Conservation (phyloP, 495 filamentous ascomycete species). For the Umbilicaria muhlenbergii region DNA sequence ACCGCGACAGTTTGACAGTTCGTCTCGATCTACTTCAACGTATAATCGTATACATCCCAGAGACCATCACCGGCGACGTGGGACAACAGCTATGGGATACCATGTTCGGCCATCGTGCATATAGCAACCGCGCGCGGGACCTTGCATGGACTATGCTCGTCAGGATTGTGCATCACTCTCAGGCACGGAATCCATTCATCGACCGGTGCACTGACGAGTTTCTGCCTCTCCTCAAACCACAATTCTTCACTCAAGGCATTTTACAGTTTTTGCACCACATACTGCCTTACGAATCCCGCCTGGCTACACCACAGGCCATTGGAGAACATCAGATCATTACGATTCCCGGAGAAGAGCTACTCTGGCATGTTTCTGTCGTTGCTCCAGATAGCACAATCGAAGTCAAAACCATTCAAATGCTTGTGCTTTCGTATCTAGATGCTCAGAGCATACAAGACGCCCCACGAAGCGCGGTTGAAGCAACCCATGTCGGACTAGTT, state of each 20-base stretch:
- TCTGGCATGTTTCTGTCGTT: constrained; percentile 72
- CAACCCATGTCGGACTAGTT: constrained; percentile 65
- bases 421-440: constrained; percentile 66
- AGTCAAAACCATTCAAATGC: constrained; percentile 43
- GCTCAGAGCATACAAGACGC: constrained; percentile 25
- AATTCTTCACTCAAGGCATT: constrained; percentile 48
- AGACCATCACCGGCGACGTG: constrained; percentile 42
- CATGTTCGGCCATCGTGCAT: constrained; percentile 43
- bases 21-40: constrained; percentile 41
- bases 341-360: constrained; percentile 51
- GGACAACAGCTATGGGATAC: constrained; percentile 49
- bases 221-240: constrained; percentile 44
- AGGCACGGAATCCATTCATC: constrained; percentile 44
- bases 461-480: constrained; percentile 34
- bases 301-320: constrained; percentile 20
- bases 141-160: constrained; percentile 51
- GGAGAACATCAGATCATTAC: constrained; percentile 31
- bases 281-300: constrained; percentile 23
- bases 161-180: constrained; percentile 27
- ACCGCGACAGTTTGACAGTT: constrained; percentile 20
- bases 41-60: constrained; percentile 41
- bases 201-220: constrained; percentile 49
- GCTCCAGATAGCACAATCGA: constrained; percentile 57
- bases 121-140: constrained; percentile 38
- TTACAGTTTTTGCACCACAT: constrained; percentile 51